Conservation (phyloP, 2,329 filamentous ascomycete genomes). For the Magnaporthiopsis rhizophila region DNA sequence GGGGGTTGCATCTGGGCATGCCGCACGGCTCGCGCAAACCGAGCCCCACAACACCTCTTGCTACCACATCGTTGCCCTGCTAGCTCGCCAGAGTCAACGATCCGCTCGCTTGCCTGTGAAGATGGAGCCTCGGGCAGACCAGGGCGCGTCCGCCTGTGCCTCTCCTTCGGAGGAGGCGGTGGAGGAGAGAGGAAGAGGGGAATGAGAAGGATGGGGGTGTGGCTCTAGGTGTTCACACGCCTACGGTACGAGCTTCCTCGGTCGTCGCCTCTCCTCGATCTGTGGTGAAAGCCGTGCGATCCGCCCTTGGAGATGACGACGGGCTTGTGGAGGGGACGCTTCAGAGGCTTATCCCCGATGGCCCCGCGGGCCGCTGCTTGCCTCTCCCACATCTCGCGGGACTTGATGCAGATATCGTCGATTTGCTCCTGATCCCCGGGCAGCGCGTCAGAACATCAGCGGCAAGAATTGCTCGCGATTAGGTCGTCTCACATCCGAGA, state of each 20-base stretch:
- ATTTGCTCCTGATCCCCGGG: conserved; percentile 46
- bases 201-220: neutral
- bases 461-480: neutral
- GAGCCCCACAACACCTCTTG: neutral
- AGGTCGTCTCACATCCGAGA: conserved; percentile 46
- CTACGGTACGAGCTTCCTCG: neutral
- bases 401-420: conserved; percentile 53
- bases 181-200: neutral
- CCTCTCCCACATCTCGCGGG: conserved; percentile 48
- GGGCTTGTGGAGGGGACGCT: conserved; percentile 49
- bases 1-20: neutral
- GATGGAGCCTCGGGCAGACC: neutral
- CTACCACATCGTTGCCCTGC: neutral
- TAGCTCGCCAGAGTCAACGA: neutral
- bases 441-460: neutral
- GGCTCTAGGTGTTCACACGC: neutral
- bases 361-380: conserved; percentile 42
- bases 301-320: conserved; percentile 39
- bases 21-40: neutral
- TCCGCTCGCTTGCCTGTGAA: neutral
- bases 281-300: conserved; percentile 17
- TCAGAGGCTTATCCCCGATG: conserved; percentile 40
- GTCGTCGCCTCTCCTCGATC: neutral
- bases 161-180: neutral
- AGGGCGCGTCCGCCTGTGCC: neutral